phyloP scores from a whole-genome alignment of 176 grass and related monocot genomes.

The Zoysia pacifica region DNA sequence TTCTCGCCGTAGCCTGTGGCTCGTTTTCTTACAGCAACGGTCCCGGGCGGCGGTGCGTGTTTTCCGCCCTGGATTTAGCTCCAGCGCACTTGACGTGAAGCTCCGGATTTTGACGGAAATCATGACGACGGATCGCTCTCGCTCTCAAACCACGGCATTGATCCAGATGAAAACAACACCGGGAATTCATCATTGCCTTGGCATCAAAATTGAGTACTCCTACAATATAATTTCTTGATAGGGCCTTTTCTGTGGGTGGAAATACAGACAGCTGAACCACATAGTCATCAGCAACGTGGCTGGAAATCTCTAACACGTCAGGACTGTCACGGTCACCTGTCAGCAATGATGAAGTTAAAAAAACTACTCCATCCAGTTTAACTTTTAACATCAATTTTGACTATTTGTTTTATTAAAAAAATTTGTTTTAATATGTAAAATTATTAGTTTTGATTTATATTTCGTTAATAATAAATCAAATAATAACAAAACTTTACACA shows the following conservation, averaged over 20 bases:
- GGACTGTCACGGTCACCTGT: not conserved
- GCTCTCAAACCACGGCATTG: not conserved
- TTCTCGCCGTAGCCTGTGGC: not conserved
- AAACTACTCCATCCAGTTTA: not conserved
- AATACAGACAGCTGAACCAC: conserved; percentile 26
- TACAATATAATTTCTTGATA: conserved; percentile 34
- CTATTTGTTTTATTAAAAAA: too few relatives aligned
- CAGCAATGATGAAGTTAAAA: conserved; percentile 26
- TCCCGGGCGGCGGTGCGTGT: not conserved
- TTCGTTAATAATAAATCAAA: too few relatives aligned
- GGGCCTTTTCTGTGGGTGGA: conserved; percentile 41
- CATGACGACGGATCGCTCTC: too few relatives aligned
- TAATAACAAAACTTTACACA: too few relatives aligned
- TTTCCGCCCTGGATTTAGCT: not conserved
- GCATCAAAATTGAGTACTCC: too few relatives aligned
- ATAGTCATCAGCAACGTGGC: conserved; percentile 24
- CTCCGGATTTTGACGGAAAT: not conserved
- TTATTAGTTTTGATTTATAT: too few relatives aligned
- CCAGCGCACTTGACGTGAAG: too few relatives aligned
- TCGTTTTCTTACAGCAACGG: not conserved
- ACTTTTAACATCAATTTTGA: too few relatives aligned
- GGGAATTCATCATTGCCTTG: too few relatives aligned
- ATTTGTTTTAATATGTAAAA: too few relatives aligned
- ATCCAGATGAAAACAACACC: not conserved
- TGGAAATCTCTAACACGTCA: conserved; percentile 11